Percentiles rank a stretch among this genome's conserved stretches.
Conservation (phyloP, 164 flowering plant species). For the Saururus chinensis region DNA sequence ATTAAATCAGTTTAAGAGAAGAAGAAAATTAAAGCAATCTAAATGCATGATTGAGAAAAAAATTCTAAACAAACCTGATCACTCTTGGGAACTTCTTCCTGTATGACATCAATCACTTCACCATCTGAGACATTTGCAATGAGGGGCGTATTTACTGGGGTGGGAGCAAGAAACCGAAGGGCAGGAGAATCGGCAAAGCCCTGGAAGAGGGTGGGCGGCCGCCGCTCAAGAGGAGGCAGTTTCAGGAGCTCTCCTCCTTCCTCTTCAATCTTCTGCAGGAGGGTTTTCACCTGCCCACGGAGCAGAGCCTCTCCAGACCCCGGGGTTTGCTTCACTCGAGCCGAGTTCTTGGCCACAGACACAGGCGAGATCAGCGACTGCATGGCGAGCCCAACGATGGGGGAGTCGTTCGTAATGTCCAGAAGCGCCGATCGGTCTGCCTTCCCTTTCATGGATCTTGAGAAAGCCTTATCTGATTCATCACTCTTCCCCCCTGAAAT, state of each 20-base stretch:
- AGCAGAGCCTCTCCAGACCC: conserved; percentile 85
- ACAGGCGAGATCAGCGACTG: conserved; percentile 49
- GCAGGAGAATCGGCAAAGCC: conserved; percentile 30
- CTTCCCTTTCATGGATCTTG: conserved; percentile 25
- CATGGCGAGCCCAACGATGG: conserved; percentile 70
- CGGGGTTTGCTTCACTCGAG: conserved; percentile 36
- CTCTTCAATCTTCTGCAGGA: conserved; percentile 66
- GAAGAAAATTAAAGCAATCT: neutral
- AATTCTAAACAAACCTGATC: conserved; percentile 28
- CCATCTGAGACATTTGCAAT: conserved; percentile 16
- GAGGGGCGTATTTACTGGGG: conserved; percentile 63
- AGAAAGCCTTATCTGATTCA: conserved; percentile 38
- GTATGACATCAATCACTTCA: neutral
- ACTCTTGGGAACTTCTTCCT: conserved; percentile 18
- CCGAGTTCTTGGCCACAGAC: conserved; percentile 37
- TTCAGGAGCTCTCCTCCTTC: conserved; percentile 61
- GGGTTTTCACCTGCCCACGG: conserved; percentile 73
- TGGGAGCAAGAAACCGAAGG: conserved; percentile 43
- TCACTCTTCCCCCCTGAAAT: conserved; percentile 35
- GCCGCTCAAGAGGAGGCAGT: conserved; percentile 16
- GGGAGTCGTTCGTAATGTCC: conserved; percentile 86
- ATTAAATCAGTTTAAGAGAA: no score
- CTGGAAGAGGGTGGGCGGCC: conserved; percentile 18
- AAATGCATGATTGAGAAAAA: no score
- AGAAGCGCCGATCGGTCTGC: conserved; percentile 45